Evolutionary conservation across 805 yeast species (phyloP).

Genomic region (Candida pini): DNA sequence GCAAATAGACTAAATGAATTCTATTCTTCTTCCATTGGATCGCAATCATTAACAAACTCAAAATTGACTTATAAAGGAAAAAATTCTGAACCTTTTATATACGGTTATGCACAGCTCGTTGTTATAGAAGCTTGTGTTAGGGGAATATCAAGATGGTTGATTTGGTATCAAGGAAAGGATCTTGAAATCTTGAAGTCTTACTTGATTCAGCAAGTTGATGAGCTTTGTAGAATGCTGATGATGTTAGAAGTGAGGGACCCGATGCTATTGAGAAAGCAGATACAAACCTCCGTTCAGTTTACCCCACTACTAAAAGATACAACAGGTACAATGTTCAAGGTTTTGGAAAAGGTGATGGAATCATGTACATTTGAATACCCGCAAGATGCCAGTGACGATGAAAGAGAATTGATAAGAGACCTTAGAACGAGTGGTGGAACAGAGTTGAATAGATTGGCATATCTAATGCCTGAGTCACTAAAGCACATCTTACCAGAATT

Average conservation of each 20-base stretch:
- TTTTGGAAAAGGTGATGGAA: slow-evolving; percentile 77
- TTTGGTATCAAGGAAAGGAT: slow-evolving; percentile 70
- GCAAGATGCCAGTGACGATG: slow-evolving; percentile 49
- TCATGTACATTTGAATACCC: slow-evolving; percentile 84
- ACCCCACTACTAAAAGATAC: slow-evolving; percentile 83
- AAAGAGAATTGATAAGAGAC: slow-evolving; percentile 76
- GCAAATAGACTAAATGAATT: slow-evolving; percentile 66
- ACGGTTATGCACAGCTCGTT: slow-evolving; percentile 76
- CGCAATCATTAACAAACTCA: slow-evolving; percentile 49
- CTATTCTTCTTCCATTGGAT: slow-evolving; percentile 67
- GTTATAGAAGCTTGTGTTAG: slow-evolving; percentile 85
- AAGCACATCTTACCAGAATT: slow-evolving; percentile 75
- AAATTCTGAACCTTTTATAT: slow-evolving; percentile 59
- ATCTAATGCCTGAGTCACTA: slow-evolving; percentile 88
- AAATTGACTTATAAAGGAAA: slow-evolving; percentile 52
- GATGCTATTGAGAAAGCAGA: slow-evolving; percentile 71
- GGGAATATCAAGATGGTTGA: slow-evolving; percentile 92
- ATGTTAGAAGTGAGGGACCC: slow-evolving; percentile 78
- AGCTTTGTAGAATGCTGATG: slow-evolving; percentile 66
- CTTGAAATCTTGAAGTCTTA: slow-evolving; percentile 48
- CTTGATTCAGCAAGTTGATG: slow-evolving; percentile 53
- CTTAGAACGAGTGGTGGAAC: slow-evolving; percentile 90
- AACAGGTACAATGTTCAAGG: slow-evolving; percentile 68
- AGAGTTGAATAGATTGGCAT: slow-evolving; percentile 88
- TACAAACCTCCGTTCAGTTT: slow-evolving; percentile 90